Percentiles rank a stretch among this genome's conserved stretches.
These are phyloP conservation scores for Colletotrichum nymphaeae DNA, from an alignment of 2,329 filamentous ascomycete genomes.

Conservation along the genomic window DNA sequence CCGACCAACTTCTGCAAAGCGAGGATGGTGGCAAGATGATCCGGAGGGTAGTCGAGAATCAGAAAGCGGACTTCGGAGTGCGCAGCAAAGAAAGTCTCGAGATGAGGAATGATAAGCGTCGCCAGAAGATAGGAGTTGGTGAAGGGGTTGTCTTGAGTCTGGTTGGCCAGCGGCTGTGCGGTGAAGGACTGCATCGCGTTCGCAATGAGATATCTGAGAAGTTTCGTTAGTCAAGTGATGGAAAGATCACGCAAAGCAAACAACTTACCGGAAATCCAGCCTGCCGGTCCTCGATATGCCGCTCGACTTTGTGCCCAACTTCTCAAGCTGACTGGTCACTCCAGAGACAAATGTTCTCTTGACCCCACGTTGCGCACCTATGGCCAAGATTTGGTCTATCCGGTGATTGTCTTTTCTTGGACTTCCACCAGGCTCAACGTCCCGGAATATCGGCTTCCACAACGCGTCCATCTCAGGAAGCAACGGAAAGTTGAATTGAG, in stretches of 20 bases:
- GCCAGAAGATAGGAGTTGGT: conserved; percentile 65
- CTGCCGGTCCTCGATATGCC: conserved; percentile 64
- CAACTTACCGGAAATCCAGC: conserved; percentile 67
- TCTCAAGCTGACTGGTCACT: conserved; percentile 65
- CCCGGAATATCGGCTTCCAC: conserved; percentile 65
- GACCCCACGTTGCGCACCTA: conserved; percentile 68
- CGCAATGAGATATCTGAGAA: conserved; percentile 66
- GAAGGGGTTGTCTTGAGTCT: conserved; percentile 65
- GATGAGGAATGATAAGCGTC: conserved; percentile 67
- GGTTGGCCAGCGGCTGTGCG: conserved; percentile 60
- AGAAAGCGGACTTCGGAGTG: conserved; percentile 66
- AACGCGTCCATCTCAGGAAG: conserved; percentile 61
- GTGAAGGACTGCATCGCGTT: conserved; percentile 70
- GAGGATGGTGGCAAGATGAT: conserved; percentile 66
- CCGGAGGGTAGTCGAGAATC: conserved; percentile 68
- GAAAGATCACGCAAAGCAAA: background rate
- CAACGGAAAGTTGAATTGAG: conserved; percentile 59
- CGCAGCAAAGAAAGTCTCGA: conserved; percentile 68
- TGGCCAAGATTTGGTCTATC: conserved; percentile 69
- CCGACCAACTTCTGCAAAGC: conserved; percentile 69
- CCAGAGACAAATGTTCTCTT: conserved; percentile 59
- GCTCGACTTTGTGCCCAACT: conserved; percentile 61
- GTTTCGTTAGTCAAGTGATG: background rate
- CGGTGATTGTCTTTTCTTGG: conserved; percentile 46
- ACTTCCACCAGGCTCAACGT: conserved; percentile 43